A percentile compares a stretch with the other conserved stretches of the same genome.
phyloP scores from a whole-genome alignment of 805 yeast genomes.

The Saturnispora besseyi region DNA sequence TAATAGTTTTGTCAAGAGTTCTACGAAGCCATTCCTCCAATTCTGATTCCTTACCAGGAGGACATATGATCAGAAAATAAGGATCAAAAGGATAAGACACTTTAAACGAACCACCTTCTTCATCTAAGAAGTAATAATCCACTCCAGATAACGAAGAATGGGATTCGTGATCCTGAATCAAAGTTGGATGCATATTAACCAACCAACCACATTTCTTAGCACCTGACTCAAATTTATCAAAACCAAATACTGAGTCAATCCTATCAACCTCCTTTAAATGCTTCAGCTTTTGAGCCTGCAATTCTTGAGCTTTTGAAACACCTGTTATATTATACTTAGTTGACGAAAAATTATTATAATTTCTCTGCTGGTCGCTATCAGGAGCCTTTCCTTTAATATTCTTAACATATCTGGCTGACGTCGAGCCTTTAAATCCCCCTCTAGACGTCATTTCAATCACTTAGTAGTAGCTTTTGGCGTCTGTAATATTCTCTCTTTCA shows the following conservation, averaged over 20 bases:
- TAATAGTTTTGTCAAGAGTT: slow-evolving; percentile 54
- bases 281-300: slow-evolving; percentile 34
- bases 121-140: slow-evolving; percentile 89
- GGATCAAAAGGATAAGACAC: slow-evolving; percentile 80
- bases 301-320: slow-evolving; percentile 3
- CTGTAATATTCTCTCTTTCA: not conserved
- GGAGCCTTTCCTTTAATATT: slow-evolving; percentile 9
- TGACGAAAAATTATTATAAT: slow-evolving; percentile 17
- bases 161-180: slow-evolving; percentile 49
- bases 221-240: slow-evolving; percentile 67
- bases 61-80: slow-evolving; percentile 65
- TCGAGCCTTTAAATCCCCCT: slow-evolving; percentile 17
- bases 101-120: slow-evolving; percentile 94
- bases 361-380: slow-evolving; percentile 1
- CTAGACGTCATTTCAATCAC: slow-evolving; percentile 13
- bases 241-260: slow-evolving; percentile 81
- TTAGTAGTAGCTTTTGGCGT: not conserved
- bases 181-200: slow-evolving; percentile 85
- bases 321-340: slow-evolving; percentile 1
- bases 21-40: slow-evolving; percentile 79
- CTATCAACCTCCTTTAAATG: slow-evolving; percentile 53
- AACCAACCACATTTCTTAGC: slow-evolving; percentile 80
- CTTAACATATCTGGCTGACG: slow-evolving; percentile 23
- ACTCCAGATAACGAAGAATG: slow-evolving; percentile 77
- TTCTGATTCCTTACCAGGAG: slow-evolving; percentile 55